A percentile compares a stretch with the other conserved stretches of the same genome.
Evolutionary conservation across 2,329 filamentous ascomycete species (phyloP).

Genomic region (Gnomoniopsis sp.): DNA sequence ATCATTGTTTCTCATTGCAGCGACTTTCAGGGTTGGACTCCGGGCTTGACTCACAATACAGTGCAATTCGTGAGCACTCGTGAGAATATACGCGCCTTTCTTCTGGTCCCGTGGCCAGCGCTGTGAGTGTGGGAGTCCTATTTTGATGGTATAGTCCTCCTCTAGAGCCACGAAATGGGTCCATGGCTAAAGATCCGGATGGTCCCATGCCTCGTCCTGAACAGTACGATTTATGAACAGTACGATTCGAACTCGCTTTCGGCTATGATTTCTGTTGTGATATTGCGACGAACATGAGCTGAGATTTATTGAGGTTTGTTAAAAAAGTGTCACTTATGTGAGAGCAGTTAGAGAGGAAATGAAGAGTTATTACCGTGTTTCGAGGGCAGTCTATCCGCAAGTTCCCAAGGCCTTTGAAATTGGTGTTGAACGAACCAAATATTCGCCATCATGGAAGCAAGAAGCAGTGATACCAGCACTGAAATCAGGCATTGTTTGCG

Average conservation of each 20-base stretch:
- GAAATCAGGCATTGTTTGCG: too few species aligned
- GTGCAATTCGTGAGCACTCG: constrained; percentile 19
- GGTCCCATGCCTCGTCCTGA: constrained; percentile 17
- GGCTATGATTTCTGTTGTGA: constrained; percentile 15
- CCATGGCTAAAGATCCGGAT: constrained; percentile 17
- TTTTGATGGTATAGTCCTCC: constrained; percentile 13
- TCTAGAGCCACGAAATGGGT: constrained; percentile 18
- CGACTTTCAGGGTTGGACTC: not conserved
- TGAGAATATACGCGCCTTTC: constrained; percentile 19
- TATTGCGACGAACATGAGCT: constrained; percentile 18
- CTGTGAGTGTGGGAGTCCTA: constrained; percentile 17
- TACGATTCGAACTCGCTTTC: constrained; percentile 14
- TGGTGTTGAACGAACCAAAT: too few species aligned
- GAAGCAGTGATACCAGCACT: too few species aligned
- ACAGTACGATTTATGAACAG: constrained; percentile 15
- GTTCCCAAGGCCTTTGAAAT: too few species aligned
- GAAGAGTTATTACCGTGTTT: constrained; percentile 13
- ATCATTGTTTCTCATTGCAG: not conserved
- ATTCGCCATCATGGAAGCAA: too few species aligned
- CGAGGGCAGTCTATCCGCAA: constrained; percentile 6
- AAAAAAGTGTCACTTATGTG: not conserved
- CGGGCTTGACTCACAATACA: constrained; percentile 16
- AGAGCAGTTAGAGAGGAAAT: not conserved
- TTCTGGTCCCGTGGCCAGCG: constrained; percentile 19
- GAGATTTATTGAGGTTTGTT: not conserved